A percentile compares a stretch with the other conserved stretches of the same genome.
Conservation (phyloP, 73 alveolate genomes). For the Paramecium octaurelia region DNA sequence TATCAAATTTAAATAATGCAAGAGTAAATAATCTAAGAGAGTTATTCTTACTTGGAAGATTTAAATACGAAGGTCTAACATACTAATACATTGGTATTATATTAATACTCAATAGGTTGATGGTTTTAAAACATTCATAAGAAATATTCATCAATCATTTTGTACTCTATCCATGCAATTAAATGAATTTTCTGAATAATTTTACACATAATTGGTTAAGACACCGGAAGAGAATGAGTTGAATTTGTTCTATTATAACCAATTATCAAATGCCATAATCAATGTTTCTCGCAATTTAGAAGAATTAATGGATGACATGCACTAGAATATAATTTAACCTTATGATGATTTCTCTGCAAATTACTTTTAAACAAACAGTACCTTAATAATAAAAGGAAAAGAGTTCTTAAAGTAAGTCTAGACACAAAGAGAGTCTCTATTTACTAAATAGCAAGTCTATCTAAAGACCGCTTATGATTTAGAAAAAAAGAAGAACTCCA, state of each 20-base stretch:
- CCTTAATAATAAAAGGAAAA: not conserved
- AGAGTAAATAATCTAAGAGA: not conserved
- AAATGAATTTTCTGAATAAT: slow-evolving; percentile 27
- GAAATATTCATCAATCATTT: slow-evolving; percentile 24
- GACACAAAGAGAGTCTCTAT: not conserved
- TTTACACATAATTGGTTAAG: not conserved
- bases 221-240: not conserved
- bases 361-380: not conserved
- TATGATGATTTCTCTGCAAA: not conserved
- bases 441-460: not conserved
- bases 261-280: not conserved
- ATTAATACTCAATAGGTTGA: not conserved
- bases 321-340: not conserved
- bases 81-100: not conserved
- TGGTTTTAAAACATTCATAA: not conserved
- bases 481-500: slow-evolving; percentile 1
- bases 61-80: not conserved
- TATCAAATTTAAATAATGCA: not conserved
- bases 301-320: not conserved
- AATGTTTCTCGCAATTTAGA: not conserved
- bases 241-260: not conserved
- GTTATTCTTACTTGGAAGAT: not conserved
- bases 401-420: not conserved
- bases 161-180: slow-evolving; percentile 3
- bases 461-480: not conserved